phyloP scores from a whole-genome alignment of 176 grass and related monocot genomes.

The Otatea glauca region DNA sequence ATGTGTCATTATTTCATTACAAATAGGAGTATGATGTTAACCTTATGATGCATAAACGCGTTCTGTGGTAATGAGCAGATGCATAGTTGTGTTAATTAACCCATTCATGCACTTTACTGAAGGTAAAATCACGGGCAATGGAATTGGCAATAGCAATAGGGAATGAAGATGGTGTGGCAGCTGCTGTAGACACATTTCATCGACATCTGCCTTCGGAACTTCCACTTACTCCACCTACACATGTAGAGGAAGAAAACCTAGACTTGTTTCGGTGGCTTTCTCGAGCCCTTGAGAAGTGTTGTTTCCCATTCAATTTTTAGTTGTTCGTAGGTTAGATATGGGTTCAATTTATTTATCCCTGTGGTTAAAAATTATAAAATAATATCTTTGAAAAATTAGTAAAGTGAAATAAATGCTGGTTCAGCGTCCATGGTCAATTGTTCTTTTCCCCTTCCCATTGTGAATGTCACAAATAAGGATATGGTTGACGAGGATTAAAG shows the following conservation, averaged over 20 bases:
- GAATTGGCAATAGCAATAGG: constrained; percentile 82
- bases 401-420: constrained; percentile 29
- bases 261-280: constrained; percentile 63
- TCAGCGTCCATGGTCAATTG: background rate
- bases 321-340: constrained; percentile 4
- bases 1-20: background rate
- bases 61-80: constrained; percentile 22
- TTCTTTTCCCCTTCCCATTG: background rate
- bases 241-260: constrained; percentile 53
- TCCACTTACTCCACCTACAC: constrained; percentile 46
- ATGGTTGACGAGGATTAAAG: too few species aligned
- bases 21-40: background rate
- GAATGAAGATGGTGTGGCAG: constrained; percentile 87
- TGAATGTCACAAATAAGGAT: constrained; percentile 28
- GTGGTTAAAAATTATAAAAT: background rate
- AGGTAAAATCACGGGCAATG: constrained; percentile 80
- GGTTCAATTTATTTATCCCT: constrained; percentile 41
- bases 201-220: constrained; percentile 70
- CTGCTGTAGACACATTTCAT: constrained; percentile 85
- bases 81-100: constrained; percentile 15
- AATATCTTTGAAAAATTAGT: background rate
- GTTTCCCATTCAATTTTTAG: constrained; percentile 66
- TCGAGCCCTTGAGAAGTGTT: constrained; percentile 76
- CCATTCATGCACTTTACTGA: constrained; percentile 30
- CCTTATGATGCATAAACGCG: background rate